Evolutionary conservation across 1,284 basidiomycete genomes (phyloP).

Genomic region (Microstroma glucosiphilum): DNA sequence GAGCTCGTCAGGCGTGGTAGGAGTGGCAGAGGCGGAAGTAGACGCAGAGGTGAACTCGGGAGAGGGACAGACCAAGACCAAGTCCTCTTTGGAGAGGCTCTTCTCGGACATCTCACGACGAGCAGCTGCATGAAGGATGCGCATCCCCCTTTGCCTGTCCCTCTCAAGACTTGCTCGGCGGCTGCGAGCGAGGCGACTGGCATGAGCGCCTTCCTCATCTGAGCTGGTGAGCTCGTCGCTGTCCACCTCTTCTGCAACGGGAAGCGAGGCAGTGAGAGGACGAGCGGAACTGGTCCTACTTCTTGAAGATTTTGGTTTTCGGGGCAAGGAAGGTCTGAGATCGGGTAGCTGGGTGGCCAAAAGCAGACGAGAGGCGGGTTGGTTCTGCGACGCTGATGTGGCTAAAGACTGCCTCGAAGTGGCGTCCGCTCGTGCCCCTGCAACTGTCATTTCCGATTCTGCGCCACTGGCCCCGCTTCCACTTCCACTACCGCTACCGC

Average conservation of each 20-base stretch:
- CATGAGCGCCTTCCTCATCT: slow-evolving; percentile 2
- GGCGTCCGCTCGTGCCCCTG: background rate
- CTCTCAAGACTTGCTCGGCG: slow-evolving; percentile 4
- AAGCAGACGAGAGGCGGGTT: too few relatives aligned
- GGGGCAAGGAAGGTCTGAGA: too few relatives aligned
- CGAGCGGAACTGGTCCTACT: too few relatives aligned
- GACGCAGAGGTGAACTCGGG: background rate
- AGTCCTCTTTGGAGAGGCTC: background rate
- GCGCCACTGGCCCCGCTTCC: background rate
- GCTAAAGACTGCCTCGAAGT: too few relatives aligned
- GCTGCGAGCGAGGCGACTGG: slow-evolving; percentile 5
- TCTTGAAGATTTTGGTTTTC: too few relatives aligned
- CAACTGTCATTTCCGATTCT: background rate
- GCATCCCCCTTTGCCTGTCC: background rate
- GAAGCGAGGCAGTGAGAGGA: too few relatives aligned
- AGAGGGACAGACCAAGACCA: background rate
- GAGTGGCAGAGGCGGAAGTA: background rate
- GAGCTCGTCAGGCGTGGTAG: background rate
- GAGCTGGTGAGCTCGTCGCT: slow-evolving; percentile 1
- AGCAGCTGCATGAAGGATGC: background rate
- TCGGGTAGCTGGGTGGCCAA: too few relatives aligned
- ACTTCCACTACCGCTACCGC: slow-evolving; percentile 25
- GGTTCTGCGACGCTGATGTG: too few relatives aligned
- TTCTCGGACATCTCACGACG: background rate
- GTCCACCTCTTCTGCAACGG: background rate